Conservation (phyloP, 192 early-diverging fungal species). For the Powellomyces hirtus region DNA sequence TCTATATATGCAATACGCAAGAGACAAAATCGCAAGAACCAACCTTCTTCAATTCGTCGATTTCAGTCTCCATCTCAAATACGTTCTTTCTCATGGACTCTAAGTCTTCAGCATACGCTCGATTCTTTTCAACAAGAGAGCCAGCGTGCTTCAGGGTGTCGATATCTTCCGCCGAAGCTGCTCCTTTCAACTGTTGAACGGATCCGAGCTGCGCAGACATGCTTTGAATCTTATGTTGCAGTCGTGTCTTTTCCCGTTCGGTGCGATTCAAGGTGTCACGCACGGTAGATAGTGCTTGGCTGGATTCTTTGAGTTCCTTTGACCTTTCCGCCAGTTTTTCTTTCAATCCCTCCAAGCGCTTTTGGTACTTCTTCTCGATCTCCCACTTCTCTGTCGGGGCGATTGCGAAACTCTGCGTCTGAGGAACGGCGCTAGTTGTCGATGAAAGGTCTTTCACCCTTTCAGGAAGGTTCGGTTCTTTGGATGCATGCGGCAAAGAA, state of each 20-base stretch:
- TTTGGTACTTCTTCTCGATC: conserved; percentile 36
- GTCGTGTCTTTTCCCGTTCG: conserved; percentile 25
- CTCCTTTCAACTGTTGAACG: not conserved
- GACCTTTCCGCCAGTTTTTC: conserved; percentile 33
- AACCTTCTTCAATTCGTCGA: not conserved
- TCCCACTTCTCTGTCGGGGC: conserved; percentile 36
- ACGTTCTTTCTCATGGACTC: not conserved
- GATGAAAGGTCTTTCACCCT: too few relatives aligned
- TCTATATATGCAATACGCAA: not conserved
- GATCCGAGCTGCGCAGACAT: conserved; percentile 3
- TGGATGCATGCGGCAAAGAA: too few relatives aligned
- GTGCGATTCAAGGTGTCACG: conserved; percentile 15
- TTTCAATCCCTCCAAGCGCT: conserved; percentile 25
- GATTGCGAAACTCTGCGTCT: too few relatives aligned
- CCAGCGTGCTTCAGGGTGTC: too few relatives aligned
- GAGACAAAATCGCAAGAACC: not conserved
- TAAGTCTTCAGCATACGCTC: not conserved
- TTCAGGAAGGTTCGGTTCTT: not conserved
- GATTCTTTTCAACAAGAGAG: not conserved
- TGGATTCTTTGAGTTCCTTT: conserved; percentile 6
- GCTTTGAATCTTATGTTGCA: conserved; percentile 22
- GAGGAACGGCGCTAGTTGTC: too few relatives aligned
- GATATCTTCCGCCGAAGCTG: not conserved
- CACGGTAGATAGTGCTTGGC: not conserved
- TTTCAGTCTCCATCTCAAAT: not conserved